Conservation (phyloP, 208 protist species). For the Wallacemonas sp. region DNA sequence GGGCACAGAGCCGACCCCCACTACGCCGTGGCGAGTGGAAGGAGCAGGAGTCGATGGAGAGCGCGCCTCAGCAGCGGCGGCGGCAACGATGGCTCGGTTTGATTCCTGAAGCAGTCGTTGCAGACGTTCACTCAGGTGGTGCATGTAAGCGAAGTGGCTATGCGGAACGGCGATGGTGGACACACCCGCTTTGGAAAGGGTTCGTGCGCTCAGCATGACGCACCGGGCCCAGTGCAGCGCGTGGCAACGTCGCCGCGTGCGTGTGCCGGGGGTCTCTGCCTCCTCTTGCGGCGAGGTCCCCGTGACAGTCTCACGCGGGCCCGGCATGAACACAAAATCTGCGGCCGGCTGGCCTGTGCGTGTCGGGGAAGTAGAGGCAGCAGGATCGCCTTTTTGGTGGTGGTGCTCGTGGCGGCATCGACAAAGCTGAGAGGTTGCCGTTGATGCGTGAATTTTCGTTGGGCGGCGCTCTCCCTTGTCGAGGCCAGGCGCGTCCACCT, state of each 20-base stretch:
- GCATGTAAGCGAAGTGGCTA: conserved; percentile 39
- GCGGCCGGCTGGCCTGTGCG: neutral
- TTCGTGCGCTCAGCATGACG: conserved; percentile 41
- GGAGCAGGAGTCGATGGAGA: neutral
- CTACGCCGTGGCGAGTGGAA: neutral
- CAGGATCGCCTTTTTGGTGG: too few relatives aligned
- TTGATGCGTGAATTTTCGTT: too few relatives aligned
- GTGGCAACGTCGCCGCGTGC: conserved; percentile 43
- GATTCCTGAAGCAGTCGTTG: conserved; percentile 24
- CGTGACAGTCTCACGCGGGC: conserved; percentile 24
- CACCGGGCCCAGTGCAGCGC: conserved; percentile 57
- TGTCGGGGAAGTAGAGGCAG: too few relatives aligned
- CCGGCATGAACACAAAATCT: conserved; percentile 21
- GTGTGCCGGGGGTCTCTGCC: conserved; percentile 21
- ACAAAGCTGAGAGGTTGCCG: neutral
- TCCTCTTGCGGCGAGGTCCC: conserved; percentile 32
- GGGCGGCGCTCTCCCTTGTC: neutral
- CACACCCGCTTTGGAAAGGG: conserved; percentile 31
- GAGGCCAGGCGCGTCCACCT: neutral
- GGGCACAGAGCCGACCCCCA: neutral
- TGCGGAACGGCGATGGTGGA: conserved; percentile 33
- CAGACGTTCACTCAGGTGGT: conserved; percentile 22
- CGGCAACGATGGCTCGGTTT: neutral
- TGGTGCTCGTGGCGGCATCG: neutral
- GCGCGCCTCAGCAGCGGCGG: neutral